Conservation (phyloP, 257 asterid species). For the Penstemon barbatus region DNA sequence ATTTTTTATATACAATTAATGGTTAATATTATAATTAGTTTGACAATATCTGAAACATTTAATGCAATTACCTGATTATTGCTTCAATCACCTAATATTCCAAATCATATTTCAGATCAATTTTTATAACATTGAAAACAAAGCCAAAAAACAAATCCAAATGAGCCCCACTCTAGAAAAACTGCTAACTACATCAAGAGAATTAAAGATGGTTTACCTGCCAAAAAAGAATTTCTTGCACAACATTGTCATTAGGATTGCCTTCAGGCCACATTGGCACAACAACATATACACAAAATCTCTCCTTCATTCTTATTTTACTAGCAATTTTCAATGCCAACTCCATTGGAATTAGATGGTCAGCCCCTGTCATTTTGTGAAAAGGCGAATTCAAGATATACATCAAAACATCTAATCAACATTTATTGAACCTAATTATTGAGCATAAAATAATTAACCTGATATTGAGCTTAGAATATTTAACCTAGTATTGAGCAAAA, state of each 20-base stretch:
- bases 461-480: not conserved
- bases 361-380: constrained; percentile 64
- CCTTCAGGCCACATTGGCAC: constrained; percentile 99
- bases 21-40: no score
- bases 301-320: constrained; percentile 75
- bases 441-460: not conserved
- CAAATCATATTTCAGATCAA: no score
- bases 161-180: not conserved
- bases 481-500: constrained; percentile 12
- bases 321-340: constrained; percentile 69
- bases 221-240: constrained; percentile 96
- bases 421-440: not conserved
- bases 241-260: constrained; percentile 63
- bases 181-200: not conserved
- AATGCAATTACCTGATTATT: no score
- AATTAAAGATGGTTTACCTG: constrained; percentile 52
- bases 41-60: no score
- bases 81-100: no score
- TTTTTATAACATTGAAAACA: no score
- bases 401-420: not conserved
- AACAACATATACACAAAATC: constrained; percentile 75
- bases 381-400: constrained; percentile 9
- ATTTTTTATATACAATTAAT: no score
- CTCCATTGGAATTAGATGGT: constrained; percentile 85
- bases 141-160: no score